Percentiles rank a stretch among this genome's conserved stretches.
phyloP scores from a whole-genome alignment of 371 early-diverging fungal species.

The Mortierella sp. region DNA sequence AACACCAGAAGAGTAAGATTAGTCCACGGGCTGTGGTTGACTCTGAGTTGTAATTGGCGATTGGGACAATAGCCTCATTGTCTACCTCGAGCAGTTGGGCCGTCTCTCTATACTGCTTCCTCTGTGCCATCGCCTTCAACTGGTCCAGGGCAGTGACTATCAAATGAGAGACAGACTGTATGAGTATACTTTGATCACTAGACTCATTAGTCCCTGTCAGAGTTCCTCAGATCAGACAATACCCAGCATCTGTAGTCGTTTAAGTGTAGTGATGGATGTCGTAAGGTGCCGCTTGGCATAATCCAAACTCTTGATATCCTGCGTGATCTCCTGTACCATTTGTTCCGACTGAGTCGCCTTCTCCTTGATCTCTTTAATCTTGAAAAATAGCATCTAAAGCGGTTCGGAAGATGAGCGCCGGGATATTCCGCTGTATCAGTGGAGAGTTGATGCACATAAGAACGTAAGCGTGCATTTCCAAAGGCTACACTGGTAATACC shows the following conservation, averaged over 20 bases:
- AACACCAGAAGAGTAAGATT: background rate
- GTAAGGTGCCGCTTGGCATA: constrained; percentile 92
- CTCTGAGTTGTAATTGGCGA: background rate
- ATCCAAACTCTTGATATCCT: constrained; percentile 94
- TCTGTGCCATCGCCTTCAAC: constrained; percentile 70
- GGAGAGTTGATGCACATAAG: background rate
- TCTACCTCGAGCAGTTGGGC: constrained; percentile 81
- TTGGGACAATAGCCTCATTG: background rate
- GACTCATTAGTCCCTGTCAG: too few species aligned
- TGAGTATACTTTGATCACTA: background rate
- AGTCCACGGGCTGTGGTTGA: background rate
- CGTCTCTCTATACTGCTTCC: constrained; percentile 80
- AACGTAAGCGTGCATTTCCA: background rate
- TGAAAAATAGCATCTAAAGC: constrained; percentile 81
- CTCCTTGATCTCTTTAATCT: constrained; percentile 84
- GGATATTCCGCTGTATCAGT: too few species aligned
- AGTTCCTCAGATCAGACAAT: constrained; percentile 2
- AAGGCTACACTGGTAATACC: constrained; percentile 55
- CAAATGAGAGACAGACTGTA: background rate
- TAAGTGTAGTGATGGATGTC: constrained; percentile 81
- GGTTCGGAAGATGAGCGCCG: too few species aligned
- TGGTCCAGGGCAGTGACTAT: constrained; percentile 84
- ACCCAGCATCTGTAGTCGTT: constrained; percentile 90
- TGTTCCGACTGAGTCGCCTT: constrained; percentile 88
- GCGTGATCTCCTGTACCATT: constrained; percentile 93